These are phyloP conservation scores for Pisolithus microcarpus DNA, from an alignment of 768 basidiomycete genomes.

Conservation along the genomic window DNA sequence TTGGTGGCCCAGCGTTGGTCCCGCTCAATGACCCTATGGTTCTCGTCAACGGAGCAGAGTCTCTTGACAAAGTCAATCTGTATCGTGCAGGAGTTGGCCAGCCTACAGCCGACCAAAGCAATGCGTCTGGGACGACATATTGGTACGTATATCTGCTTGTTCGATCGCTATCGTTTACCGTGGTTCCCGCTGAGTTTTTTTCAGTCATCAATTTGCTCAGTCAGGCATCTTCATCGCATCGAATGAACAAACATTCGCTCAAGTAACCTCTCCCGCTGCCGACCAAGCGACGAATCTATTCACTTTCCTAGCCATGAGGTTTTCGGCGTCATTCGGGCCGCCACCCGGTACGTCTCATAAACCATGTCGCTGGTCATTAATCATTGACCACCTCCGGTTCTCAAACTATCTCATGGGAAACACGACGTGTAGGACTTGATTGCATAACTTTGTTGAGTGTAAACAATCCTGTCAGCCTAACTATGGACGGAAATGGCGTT, in stretches of 20 bases:
- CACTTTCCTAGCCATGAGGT: conserved; percentile 25
- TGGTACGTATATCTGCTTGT: conserved; percentile 8
- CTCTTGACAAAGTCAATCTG: conserved; percentile 21
- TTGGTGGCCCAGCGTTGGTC: conserved; percentile 16
- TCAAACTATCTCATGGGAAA: too few relatives aligned
- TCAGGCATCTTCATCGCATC: conserved; percentile 17
- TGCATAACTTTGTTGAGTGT: conserved; percentile 17
- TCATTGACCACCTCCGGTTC: too few relatives aligned
- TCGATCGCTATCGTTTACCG: too few relatives aligned
- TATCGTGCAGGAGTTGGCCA: conserved; percentile 23
- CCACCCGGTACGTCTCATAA: conserved; percentile 12
- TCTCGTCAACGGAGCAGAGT: conserved; percentile 17
- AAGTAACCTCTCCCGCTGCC: conserved; percentile 16
- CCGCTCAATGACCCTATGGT: conserved; percentile 23
- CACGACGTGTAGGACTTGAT: conserved; percentile 14
- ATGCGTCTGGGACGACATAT: conserved; percentile 16
- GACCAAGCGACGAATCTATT: conserved; percentile 17
- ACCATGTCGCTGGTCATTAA: too few relatives aligned
- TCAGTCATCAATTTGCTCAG: conserved; percentile 18
- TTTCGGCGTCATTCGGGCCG: conserved; percentile 18
- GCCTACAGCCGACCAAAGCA: conserved; percentile 15
- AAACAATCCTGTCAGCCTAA: conserved; percentile 16
- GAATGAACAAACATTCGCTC: conserved; percentile 16
- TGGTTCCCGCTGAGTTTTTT: background rate
- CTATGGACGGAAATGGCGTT: conserved; percentile 19